Conservation (phyloP, 1,139 yeast species). For the Magnusiomyces suaveolens region DNA sequence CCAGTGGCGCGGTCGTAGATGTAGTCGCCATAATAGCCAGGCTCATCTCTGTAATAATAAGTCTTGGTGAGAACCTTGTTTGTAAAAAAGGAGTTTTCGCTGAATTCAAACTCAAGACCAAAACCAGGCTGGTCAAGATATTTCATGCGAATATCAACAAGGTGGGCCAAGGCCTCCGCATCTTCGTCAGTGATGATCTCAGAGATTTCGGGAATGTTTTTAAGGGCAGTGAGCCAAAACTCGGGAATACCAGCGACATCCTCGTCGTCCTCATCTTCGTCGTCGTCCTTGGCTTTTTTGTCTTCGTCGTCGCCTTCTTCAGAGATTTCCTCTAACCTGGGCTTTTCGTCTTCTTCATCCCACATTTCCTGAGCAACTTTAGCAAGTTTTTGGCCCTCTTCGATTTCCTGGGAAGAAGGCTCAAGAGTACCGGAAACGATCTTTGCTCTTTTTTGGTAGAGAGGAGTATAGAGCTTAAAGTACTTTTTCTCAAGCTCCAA, state of each 20-base stretch:
- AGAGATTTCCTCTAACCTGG: slow-evolving; percentile 36
- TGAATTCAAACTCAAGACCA: slow-evolving; percentile 71
- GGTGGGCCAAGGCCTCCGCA: slow-evolving; percentile 66
- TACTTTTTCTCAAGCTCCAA: slow-evolving; percentile 78
- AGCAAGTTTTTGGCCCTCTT: slow-evolving; percentile 60
- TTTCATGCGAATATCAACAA: slow-evolving; percentile 67
- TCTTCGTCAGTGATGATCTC: slow-evolving; percentile 88
- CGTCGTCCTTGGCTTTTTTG: slow-evolving; percentile 41
- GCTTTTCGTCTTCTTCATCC: slow-evolving; percentile 38
- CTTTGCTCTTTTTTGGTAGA: slow-evolving; percentile 63
- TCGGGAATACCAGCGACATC: slow-evolving; percentile 70
- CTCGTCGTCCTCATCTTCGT: slow-evolving; percentile 37
- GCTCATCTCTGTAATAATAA: slow-evolving; percentile 87
- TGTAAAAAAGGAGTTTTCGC: slow-evolving; percentile 65
- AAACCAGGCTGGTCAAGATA: slow-evolving; percentile 87
- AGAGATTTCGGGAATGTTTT: slow-evolving; percentile 70
- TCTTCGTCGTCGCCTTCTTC: slow-evolving; percentile 29
- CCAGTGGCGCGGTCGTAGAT: slow-evolving; percentile 97
- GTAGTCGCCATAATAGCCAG: slow-evolving; percentile 92
- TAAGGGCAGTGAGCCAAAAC: slow-evolving; percentile 94
- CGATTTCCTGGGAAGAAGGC: slow-evolving; percentile 71
- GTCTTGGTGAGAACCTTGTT: slow-evolving; percentile 69
- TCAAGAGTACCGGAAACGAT: slow-evolving; percentile 64
- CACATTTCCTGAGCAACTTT: slow-evolving; percentile 35
- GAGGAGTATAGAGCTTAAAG: slow-evolving; percentile 62